A percentile compares a stretch with the other conserved stretches of the same genome.
Evolutionary conservation across 2,329 filamentous ascomycete species (phyloP).

Genomic region (Albophoma yamanashiensis): DNA sequence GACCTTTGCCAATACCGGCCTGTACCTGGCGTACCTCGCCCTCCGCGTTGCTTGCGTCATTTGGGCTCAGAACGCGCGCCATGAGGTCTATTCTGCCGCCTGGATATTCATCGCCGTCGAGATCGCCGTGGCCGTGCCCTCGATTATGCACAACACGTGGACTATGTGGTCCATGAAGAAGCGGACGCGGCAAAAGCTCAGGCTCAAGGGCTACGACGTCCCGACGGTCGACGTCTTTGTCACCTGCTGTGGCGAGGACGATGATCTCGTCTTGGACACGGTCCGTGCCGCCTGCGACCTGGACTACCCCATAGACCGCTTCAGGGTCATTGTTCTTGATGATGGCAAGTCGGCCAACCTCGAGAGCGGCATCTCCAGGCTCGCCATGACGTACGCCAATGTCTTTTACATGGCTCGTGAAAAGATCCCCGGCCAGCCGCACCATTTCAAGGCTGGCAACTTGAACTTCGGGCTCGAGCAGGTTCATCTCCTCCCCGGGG

Average conservation of each 20-base stretch:
- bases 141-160: conserved; percentile 46
- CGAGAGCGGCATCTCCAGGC: conserved; percentile 23
- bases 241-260: conserved; percentile 46
- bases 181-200: conserved; percentile 40
- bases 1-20: conserved; percentile 26
- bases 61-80: conserved; percentile 32
- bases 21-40: conserved; percentile 38
- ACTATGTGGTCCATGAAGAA: conserved; percentile 46
- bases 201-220: conserved; percentile 34
- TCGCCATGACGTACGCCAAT: conserved; percentile 32
- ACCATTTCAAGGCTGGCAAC: conserved; percentile 56
- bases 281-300: conserved; percentile 41
- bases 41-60: conserved; percentile 41
- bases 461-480: conserved; percentile 48
- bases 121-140: conserved; percentile 39
- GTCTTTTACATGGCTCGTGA: conserved; percentile 41
- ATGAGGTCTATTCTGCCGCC: conserved; percentile 33
- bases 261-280: conserved; percentile 46
- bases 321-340: conserved; percentile 44
- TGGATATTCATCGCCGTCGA: conserved; percentile 49
- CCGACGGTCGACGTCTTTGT: conserved; percentile 47
- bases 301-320: conserved; percentile 42
- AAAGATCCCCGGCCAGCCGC: conserved; percentile 35
- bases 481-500: conserved; percentile 38
- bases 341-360: conserved; percentile 38